These are phyloP conservation scores for Aspergillus avenaceus DNA, from an alignment of 495 filamentous ascomycete species.

Conservation along the genomic window DNA sequence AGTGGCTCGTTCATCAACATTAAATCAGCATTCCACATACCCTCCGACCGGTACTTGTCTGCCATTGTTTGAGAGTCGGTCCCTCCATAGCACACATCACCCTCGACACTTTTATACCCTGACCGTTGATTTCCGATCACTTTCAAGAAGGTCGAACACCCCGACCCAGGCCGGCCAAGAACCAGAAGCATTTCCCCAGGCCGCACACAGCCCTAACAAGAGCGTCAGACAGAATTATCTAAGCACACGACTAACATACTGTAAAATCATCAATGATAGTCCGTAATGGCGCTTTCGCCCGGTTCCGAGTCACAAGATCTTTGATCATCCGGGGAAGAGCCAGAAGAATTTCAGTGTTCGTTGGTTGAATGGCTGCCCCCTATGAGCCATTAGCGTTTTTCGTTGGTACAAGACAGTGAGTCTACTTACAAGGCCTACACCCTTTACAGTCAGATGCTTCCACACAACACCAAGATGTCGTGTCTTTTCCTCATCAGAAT, in stretches of 20 bases:
- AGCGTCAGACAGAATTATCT: neutral
- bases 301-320: conserved; percentile 37
- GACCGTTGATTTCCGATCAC: conserved; percentile 61
- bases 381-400: neutral
- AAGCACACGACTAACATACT: conserved; percentile 22
- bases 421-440: conserved; percentile 46
- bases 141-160: conserved; percentile 71
- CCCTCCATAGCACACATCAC: conserved; percentile 63
- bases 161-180: conserved; percentile 65
- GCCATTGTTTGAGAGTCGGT: conserved; percentile 55
- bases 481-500: conserved; percentile 63
- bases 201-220: conserved; percentile 37
- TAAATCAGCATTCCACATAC: conserved; percentile 10
- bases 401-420: neutral
- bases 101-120: conserved; percentile 58
- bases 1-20: neutral
- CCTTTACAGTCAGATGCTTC: conserved; percentile 61
- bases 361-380: conserved; percentile 63
- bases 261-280: conserved; percentile 64
- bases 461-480: conserved; percentile 56
- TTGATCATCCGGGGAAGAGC: conserved; percentile 51
- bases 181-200: conserved; percentile 57
- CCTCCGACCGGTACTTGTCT: conserved; percentile 62
- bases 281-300: conserved; percentile 47
- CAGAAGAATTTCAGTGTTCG: conserved; percentile 60